These are phyloP conservation scores for Xylaria arbuscula DNA, from an alignment of 2,329 filamentous ascomycete species.

Conservation along the genomic window DNA sequence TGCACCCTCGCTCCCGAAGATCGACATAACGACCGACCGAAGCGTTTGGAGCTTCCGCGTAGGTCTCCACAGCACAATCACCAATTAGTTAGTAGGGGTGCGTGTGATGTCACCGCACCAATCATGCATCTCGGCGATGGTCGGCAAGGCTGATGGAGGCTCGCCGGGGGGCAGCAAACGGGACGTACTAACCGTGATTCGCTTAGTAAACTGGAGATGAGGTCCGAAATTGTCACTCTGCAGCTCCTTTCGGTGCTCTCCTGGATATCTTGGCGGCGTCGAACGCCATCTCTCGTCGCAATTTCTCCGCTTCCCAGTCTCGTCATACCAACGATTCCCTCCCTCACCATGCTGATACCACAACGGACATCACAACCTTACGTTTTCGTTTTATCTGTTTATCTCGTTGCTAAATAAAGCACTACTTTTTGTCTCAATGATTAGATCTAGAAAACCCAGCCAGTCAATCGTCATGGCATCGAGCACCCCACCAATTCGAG, in stretches of 20 bases:
- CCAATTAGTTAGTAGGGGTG: constrained; percentile 2
- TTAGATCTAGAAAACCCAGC: neutral
- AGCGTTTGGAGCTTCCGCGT: constrained; percentile 1
- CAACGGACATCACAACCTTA: neutral
- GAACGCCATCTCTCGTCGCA: constrained; percentile 9
- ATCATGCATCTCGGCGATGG: constrained; percentile 21
- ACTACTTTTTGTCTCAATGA: neutral
- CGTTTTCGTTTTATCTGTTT: neutral
- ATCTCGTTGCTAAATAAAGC: neutral
- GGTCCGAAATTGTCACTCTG: constrained; percentile 23
- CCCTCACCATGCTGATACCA: neutral
- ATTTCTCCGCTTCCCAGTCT: constrained; percentile 20
- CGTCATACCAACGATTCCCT: neutral
- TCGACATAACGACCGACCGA: neutral
- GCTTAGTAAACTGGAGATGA: constrained; percentile 32
- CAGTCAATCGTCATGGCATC: constrained; percentile 18
- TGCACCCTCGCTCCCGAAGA: neutral
- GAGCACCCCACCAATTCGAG: constrained; percentile 23
- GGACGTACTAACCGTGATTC: constrained; percentile 26
- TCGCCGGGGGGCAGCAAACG: constrained; percentile 13
- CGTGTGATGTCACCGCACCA: constrained; percentile 36
- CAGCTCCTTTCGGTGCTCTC: constrained; percentile 14
- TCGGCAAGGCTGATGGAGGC: constrained; percentile 31
- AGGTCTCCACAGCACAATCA: constrained; percentile 22
- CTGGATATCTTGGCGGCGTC: constrained; percentile 17